These are phyloP conservation scores for Candida maris DNA, from an alignment of 805 yeast genomes.

Conservation along the genomic window DNA sequence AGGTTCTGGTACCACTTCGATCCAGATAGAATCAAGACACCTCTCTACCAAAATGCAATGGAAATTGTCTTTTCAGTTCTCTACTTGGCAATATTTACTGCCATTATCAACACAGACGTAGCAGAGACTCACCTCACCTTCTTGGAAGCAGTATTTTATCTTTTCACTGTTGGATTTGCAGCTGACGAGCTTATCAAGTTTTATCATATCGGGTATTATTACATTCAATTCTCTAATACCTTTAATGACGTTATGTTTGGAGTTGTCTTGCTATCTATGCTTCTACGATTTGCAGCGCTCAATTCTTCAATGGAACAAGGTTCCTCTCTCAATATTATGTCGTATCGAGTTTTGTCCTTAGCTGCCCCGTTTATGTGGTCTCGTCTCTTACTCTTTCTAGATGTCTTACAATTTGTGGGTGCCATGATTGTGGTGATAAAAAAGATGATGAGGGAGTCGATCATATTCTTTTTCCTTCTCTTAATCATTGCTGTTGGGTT, in stretches of 20 bases:
- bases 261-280: constrained; percentile 49
- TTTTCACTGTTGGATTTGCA: constrained; percentile 64
- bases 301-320: constrained; percentile 27
- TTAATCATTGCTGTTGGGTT: constrained; percentile 73
- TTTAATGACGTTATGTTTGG: constrained; percentile 70
- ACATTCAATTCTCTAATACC: constrained; percentile 74
- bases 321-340: constrained; percentile 25
- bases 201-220: constrained; percentile 71
- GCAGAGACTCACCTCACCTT: constrained; percentile 34
- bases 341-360: constrained; percentile 69
- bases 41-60: constrained; percentile 71
- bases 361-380: constrained; percentile 89
- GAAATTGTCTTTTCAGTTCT: constrained; percentile 66
- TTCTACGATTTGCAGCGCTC: constrained; percentile 47
- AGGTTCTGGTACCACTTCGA: constrained; percentile 62
- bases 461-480: constrained; percentile 75
- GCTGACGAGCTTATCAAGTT: constrained; percentile 67
- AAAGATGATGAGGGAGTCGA: constrained; percentile 81
- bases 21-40: constrained; percentile 82
- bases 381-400: constrained; percentile 69
- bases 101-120: constrained; percentile 58
- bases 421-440: constrained; percentile 83
- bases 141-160: constrained; percentile 55
- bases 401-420: constrained; percentile 78
- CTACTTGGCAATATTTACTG: constrained; percentile 58